Percentiles rank a stretch among this genome's conserved stretches.
Conservation (phyloP, 495 filamentous ascomycete species). For the Penicillium turbatum region DNA sequence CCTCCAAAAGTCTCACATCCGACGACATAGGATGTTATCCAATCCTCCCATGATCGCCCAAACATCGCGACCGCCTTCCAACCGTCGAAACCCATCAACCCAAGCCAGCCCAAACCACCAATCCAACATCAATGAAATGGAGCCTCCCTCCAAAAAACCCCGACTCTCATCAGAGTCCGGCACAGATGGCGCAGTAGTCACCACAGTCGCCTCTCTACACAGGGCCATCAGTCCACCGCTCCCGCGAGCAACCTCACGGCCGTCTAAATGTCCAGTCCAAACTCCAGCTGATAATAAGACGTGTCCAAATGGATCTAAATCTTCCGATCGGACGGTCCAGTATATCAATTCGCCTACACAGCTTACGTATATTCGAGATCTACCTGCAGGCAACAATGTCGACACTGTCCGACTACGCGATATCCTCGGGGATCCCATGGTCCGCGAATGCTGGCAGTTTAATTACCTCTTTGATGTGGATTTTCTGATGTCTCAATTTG, state of each 20-base stretch:
- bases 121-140: not conserved
- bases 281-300: not conserved
- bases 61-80: constrained; percentile 5
- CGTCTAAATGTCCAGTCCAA: not conserved
- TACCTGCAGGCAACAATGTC: constrained; percentile 57
- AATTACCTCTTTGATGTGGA: constrained; percentile 82
- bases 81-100: not conserved
- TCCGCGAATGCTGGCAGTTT: constrained; percentile 85
- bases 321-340: not conserved
- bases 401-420: constrained; percentile 65
- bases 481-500: constrained; percentile 67
- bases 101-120: not conserved
- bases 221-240: constrained; percentile 4
- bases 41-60: not conserved
- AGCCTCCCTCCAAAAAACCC: constrained; percentile 1
- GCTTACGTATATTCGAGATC: constrained; percentile 65
- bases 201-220: not conserved
- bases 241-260: not conserved
- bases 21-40: not conserved
- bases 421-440: constrained; percentile 76
- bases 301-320: not conserved
- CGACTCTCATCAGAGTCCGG: not conserved
- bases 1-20: too few relatives aligned
- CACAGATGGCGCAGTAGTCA: not conserved
- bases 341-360: constrained; percentile 61